Conservation (phyloP, 495 filamentous ascomycete genomes). For the Parathielavia appendiculata region DNA sequence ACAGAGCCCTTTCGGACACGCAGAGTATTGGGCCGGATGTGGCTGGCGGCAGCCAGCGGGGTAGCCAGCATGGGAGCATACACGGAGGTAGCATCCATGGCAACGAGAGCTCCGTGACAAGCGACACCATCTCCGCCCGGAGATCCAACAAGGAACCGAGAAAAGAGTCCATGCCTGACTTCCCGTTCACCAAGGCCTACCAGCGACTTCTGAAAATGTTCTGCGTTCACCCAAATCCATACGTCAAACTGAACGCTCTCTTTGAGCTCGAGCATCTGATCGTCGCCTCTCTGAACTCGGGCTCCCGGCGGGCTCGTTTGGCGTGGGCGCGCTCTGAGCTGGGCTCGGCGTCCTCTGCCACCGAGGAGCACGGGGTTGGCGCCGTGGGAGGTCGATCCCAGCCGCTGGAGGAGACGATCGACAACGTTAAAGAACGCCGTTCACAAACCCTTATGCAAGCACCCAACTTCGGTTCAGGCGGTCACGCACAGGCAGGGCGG, state of each 20-base stretch:
- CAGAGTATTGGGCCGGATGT: conserved; percentile 30
- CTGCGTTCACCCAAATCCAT: conserved; percentile 84
- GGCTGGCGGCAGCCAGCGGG: conserved; percentile 28
- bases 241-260: conserved; percentile 76
- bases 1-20: conserved; percentile 28
- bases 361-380: conserved; percentile 28
- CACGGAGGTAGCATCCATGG: conserved; percentile 31
- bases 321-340: conserved; percentile 37
- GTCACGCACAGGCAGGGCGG: conserved; percentile 29
- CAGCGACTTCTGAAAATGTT: conserved; percentile 77
- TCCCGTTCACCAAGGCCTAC: conserved; percentile 72
- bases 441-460: conserved; percentile 49
- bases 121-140: conserved; percentile 38
- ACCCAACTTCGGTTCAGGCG: conserved; percentile 20
- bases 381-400: conserved; percentile 25
- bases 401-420: conserved; percentile 59
- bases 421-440: conserved; percentile 64
- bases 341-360: conserved; percentile 30
- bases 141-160: conserved; percentile 29
- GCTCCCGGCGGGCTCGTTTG: conserved; percentile 27
- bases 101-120: conserved; percentile 40
- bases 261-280: conserved; percentile 79
- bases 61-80: conserved; percentile 25
- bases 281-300: conserved; percentile 64
- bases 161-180: conserved; percentile 48